Percentiles rank a stretch among this genome's conserved stretches.
These are phyloP conservation scores for Ophiocordyceps camponoti-saundersi DNA, from an alignment of 2,329 filamentous ascomycete genomes.

Conservation along the genomic window DNA sequence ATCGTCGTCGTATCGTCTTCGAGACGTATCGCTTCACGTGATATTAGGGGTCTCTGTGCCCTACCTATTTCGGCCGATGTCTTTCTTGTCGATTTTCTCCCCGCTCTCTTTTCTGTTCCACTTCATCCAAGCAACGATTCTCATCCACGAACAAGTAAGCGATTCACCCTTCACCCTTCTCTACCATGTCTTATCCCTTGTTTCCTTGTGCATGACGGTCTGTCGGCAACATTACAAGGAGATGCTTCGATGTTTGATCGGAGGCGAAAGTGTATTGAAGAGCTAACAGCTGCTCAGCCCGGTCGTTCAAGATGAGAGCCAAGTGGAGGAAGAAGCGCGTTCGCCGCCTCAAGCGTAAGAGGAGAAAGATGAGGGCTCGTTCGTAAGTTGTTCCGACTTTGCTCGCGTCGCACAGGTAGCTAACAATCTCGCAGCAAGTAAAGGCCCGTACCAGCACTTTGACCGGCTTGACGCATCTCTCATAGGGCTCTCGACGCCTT, in stretches of 20 bases:
- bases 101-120: conserved; percentile 15
- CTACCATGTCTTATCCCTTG: too few species aligned
- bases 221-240: not conserved
- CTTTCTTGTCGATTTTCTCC: conserved; percentile 10
- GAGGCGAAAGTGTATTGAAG: not conserved
- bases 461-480: conserved; percentile 34
- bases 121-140: conserved; percentile 25
- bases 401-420: conserved; percentile 6
- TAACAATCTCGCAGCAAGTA: conserved; percentile 41
- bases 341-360: conserved; percentile 98
- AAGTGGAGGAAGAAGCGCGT: conserved; percentile 99
- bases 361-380: conserved; percentile 98
- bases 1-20: too few species aligned
- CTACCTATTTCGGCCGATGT: conserved; percentile 12
- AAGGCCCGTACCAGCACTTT: conserved; percentile 37
- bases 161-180: too few species aligned
- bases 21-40: conserved; percentile 12
- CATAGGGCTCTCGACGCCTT: conserved; percentile 4
- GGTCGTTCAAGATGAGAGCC: conserved; percentile 57
- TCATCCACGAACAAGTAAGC: conserved; percentile 27
- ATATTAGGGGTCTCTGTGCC: conserved; percentile 17
- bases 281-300: conserved; percentile 6
- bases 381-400: conserved; percentile 48
- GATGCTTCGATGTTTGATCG: not conserved
- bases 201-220: not conserved